Evolutionary conservation across 768 basidiomycete species (phyloP).

Genomic region (Dacryopinax primogenitus): DNA sequence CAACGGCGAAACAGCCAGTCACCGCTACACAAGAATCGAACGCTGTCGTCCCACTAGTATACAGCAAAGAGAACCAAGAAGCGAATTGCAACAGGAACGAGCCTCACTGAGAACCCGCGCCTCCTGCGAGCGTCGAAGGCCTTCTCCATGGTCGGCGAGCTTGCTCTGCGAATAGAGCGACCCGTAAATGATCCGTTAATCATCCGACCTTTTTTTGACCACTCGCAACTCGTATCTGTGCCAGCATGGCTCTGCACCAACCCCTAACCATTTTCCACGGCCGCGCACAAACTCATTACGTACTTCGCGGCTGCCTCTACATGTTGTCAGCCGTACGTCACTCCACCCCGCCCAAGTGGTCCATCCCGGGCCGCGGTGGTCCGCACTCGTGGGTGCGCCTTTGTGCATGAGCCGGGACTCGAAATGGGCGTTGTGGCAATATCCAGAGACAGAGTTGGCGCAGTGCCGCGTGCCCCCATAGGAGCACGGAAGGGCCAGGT

Average conservation of each 20-base stretch:
- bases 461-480: background rate
- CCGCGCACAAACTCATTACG: constrained; percentile 1
- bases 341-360: background rate
- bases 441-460: background rate
- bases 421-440: background rate
- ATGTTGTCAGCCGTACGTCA: background rate
- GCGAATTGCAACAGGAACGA: too few species aligned
- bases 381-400: background rate
- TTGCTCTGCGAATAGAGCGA: background rate
- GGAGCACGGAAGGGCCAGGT: background rate
- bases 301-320: background rate
- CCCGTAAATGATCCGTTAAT: constrained; percentile 7
- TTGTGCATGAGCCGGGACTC: background rate
- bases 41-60: constrained; percentile 1
- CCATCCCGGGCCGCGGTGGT: background rate
- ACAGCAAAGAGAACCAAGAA: background rate
- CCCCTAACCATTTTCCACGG: background rate
- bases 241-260: background rate
- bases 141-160: background rate
- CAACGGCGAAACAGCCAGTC: background rate
- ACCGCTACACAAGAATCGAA: background rate
- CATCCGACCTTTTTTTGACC: constrained; percentile 7
- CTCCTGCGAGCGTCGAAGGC: background rate
- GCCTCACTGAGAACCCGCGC: too few species aligned
- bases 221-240: background rate